These are phyloP conservation scores for Ploettnerulaceae sp. DNA, from an alignment of 2,329 filamentous ascomycete species.

Conservation along the genomic window DNA sequence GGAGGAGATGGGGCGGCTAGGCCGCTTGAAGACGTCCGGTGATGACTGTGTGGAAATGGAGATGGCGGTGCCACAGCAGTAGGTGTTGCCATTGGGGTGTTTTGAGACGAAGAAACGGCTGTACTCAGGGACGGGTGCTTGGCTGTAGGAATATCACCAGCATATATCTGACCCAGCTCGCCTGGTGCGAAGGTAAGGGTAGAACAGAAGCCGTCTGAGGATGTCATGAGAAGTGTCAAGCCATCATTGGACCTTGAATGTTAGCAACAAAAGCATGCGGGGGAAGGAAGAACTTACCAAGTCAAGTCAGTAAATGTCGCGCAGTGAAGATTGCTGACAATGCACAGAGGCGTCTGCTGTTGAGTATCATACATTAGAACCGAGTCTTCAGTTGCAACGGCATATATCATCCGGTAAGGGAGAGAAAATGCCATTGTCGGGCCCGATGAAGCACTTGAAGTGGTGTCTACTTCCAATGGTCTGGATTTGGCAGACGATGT, in stretches of 20 bases:
- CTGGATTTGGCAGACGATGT: slow-evolving; percentile 44
- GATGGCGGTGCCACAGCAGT: slow-evolving; percentile 60
- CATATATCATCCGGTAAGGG: slow-evolving; percentile 92
- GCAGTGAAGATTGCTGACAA: slow-evolving; percentile 96
- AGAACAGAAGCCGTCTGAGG: slow-evolving; percentile 96
- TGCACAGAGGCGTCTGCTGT: slow-evolving; percentile 85
- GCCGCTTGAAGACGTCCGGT: slow-evolving; percentile 52
- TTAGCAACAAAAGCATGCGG: slow-evolving; percentile 10
- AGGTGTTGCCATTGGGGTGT: slow-evolving; percentile 67
- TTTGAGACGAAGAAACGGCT: slow-evolving; percentile 51
- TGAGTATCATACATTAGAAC: slow-evolving; percentile 96
- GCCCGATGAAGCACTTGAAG: slow-evolving; percentile 46
- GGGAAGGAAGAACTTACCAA: slow-evolving; percentile 60
- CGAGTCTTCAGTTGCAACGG: slow-evolving; percentile 93
- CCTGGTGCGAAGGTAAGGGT: slow-evolving; percentile 77
- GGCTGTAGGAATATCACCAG: slow-evolving; percentile 54
- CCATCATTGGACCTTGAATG: slow-evolving; percentile 66
- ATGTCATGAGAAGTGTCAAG: slow-evolving; percentile 83
- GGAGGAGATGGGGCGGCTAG: slow-evolving; percentile 56
- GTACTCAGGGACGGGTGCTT: slow-evolving; percentile 40
- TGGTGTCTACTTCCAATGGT: slow-evolving; percentile 41
- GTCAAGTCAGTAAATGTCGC: slow-evolving; percentile 95
- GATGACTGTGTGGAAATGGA: slow-evolving; percentile 47
- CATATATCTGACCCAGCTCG: slow-evolving; percentile 80
- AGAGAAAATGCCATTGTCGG: slow-evolving; percentile 73